Evolutionary conservation across 2,329 filamentous ascomycete genomes (phyloP), one percentile per base, ranked within the genome.

Genomic region (Fusarium sacchari): DNA sequence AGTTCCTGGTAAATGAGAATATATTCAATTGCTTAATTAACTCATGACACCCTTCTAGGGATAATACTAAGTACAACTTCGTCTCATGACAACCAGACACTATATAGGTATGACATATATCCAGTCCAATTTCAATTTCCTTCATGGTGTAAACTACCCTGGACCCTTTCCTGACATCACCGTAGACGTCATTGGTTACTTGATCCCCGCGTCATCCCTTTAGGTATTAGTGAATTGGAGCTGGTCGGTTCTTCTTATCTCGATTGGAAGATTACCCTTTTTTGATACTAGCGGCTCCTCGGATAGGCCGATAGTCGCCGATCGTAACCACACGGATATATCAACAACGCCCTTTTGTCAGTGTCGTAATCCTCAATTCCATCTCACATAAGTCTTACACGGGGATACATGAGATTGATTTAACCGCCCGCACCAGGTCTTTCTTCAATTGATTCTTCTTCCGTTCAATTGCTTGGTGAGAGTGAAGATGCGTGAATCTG

Each of bases 401-500:
- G 12, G 39, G 46, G 12, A 55, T 37, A 58, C 14, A 60, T 49
- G 11, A 60, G 9, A 44, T n/a, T 53, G 20, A 10, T 24, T 11
- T 34, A 6, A 12, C 7, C 32, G n/a, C 8, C 39, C 39, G 18
- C 9, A 18, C 18, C 26, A 3, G 34, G 22, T 11, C 18, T 57
- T 7, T 7, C 18, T 46, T 46, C 18, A 24, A 6, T 32, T 20
- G n/a, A n/a, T 50, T 26, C 7, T 17, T 50, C 13, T 24, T 40
- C n/a, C 28, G 11, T 26, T 26, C 44, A 52, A 15, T 34, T 28
- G 5, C 26, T 26, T 28, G 43, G 22, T 46, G 36, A 39, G n/a
- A 46, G 20, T 46, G 13, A 56, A n/a, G 18, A 78, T 78, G 76
- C 46, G 71, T 58, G 71, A 56, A 30, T 69, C 67, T 59, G 64